Evolutionary conservation across 441 rosid species (phyloP), one percentile per base, ranked within the genome.

Genomic region (Populus hybrid): DNA sequence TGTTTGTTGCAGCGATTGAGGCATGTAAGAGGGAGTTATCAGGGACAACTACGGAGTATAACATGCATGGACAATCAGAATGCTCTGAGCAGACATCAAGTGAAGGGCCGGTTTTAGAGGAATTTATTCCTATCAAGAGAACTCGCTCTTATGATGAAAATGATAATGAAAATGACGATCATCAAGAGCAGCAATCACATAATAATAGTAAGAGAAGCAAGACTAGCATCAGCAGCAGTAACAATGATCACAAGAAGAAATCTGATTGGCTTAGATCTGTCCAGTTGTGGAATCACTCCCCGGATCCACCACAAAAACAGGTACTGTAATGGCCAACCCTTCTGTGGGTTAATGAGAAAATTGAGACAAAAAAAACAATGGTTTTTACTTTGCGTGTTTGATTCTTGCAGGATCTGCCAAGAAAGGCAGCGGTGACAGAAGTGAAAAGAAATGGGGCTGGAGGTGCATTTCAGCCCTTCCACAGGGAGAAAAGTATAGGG

Each of bases 241-340:
- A 46, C 5, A 84, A 82, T 74, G 76, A 76, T 74, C 85, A 82
- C 16, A 87, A 79, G 77, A 85, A 83, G 88, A 95, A 91, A 86
- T 91, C 97, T 0, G 99, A 95, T 69, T 95, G 99, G 99, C 99
- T 95, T 85, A 91, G 93, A 88, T 95, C 97, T 90, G 99, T 92
- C 67, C 99, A 91, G 87, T 77, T 93, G 70, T 95, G 99, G 99
- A 92, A 91, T 70, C 95, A 87, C 30, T 87, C 89, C 28, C 80
- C 91, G 77, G 93, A 89, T 86, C 88, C 82, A 61, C 80, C 82
- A 10, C 59, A 78, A 1, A 81, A 82, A 74, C 88, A 85, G 84
- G 93, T 92, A 80, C 16, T 0, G n/a, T 6, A 18, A 54, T 10
- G 16, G 7, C 4, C 18, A 38, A 3, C 42, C 42, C 11, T 38